Percentiles rank a stretch among this genome's conserved stretches.
Evolutionary conservation across 108 stramenopile genomes (phyloP).

Genomic region (Hondaea fermentalgiana): DNA sequence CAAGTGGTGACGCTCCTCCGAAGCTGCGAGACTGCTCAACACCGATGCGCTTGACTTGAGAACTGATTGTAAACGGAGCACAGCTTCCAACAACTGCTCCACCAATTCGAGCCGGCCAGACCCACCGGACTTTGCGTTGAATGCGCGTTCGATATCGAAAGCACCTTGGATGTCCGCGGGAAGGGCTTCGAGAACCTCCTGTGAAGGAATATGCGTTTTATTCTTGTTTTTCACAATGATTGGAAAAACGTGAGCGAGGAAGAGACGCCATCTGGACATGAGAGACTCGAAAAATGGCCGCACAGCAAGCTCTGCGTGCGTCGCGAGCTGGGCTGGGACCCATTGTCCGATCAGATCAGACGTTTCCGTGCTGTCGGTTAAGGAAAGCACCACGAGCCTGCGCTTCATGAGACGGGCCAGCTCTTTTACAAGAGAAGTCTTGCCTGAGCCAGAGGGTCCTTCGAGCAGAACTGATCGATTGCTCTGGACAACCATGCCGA

Average conservation of each 20-base stretch:
- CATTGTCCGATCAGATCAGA: constrained; percentile 26
- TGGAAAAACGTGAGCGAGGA: neutral
- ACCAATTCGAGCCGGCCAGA: neutral
- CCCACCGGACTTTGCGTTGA: neutral
- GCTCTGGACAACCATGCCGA: constrained; percentile 19
- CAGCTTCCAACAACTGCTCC: neutral
- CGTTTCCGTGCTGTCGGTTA: constrained; percentile 19
- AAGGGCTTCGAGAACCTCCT: neutral
- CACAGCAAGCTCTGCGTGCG: neutral
- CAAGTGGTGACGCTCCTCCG: neutral
- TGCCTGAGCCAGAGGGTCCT: constrained; percentile 20
- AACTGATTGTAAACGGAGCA: neutral
- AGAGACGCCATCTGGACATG: neutral
- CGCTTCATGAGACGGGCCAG: constrained; percentile 17
- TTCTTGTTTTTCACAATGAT: neutral
- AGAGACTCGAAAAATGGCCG: neutral
- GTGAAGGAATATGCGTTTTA: neutral
- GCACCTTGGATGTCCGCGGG: neutral
- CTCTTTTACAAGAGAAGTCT: constrained; percentile 21
- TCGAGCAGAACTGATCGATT: constrained; percentile 2
- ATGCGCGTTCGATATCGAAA: neutral
- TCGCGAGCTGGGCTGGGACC: neutral
- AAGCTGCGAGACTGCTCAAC: neutral
- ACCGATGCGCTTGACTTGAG: neutral
- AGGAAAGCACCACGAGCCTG: neutral